phyloP scores from a whole-genome alignment of 768 basidiomycete species.

The Peribolospora baueri region DNA sequence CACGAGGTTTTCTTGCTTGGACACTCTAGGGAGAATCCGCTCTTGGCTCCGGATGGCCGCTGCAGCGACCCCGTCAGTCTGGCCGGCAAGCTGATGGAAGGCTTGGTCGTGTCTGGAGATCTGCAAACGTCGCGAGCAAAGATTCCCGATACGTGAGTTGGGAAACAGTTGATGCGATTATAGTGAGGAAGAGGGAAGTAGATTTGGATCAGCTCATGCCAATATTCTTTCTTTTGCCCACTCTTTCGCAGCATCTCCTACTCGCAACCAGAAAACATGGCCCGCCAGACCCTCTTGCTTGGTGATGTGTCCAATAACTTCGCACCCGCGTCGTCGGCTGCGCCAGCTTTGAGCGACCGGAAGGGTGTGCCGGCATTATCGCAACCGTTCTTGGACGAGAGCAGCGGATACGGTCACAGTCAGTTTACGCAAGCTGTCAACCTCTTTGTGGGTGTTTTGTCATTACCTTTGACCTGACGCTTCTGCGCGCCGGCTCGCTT shows the following conservation, averaged over 20 bases:
- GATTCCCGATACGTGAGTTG: slow-evolving; percentile 8
- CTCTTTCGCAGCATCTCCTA: too few relatives aligned
- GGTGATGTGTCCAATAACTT: too few relatives aligned
- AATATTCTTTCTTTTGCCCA: too few relatives aligned
- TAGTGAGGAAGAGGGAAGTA: too few relatives aligned
- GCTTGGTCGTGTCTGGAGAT: not conserved
- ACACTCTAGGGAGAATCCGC: slow-evolving; percentile 1
- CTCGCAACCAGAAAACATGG: too few relatives aligned
- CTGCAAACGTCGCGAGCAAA: slow-evolving; percentile 5
- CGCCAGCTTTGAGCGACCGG: not conserved
- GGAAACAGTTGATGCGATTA: too few relatives aligned
- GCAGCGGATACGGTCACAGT: slow-evolving; percentile 26
- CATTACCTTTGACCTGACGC: not conserved
- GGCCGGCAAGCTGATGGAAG: slow-evolving; percentile 24
- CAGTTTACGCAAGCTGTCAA: slow-evolving; percentile 61
- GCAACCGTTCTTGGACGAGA: slow-evolving; percentile 38
- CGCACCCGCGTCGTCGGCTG: not conserved
- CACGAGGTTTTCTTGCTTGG: not conserved
- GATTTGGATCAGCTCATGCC: too few relatives aligned
- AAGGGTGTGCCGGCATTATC: slow-evolving; percentile 26
- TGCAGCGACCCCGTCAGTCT: slow-evolving; percentile 30
- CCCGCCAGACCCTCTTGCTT: too few relatives aligned
- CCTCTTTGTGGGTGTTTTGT: slow-evolving; percentile 41
- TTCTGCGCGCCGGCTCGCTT: not conserved
- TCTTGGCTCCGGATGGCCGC: slow-evolving; percentile 44